Percentiles rank a stretch among this genome's conserved stretches.
These are phyloP conservation scores for Aspergillus fijiensis DNA, from an alignment of 2,329 filamentous ascomycete species.

Conservation along the genomic window DNA sequence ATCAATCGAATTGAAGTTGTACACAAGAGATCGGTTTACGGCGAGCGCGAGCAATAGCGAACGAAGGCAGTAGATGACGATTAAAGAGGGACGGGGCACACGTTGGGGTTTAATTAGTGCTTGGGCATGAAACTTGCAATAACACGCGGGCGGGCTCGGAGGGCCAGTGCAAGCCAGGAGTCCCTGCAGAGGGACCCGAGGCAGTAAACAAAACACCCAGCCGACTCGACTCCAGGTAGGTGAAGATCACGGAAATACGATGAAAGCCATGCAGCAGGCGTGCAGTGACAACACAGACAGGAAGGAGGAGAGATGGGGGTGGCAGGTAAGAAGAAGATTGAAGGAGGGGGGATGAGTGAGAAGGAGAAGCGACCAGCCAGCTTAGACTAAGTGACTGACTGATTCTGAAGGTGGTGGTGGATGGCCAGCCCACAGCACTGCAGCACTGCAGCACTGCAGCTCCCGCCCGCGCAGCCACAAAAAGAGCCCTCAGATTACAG, in stretches of 20 bases:
- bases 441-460: too few species aligned
- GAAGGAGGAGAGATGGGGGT: not conserved
- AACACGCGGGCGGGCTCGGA: conserved; percentile 7
- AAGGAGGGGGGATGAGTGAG: conserved; percentile 8
- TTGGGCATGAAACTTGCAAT: conserved; percentile 3
- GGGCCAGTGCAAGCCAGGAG: conserved; percentile 12
- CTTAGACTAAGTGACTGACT: too few species aligned
- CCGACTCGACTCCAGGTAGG: conserved; percentile 13
- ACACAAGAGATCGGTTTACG: not conserved
- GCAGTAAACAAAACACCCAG: conserved; percentile 19
- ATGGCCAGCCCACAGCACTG: conserved; percentile 5
- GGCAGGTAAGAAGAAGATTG: conserved; percentile 1
- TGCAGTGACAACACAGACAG: conserved; percentile 1
- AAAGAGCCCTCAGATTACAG: conserved; percentile 4
- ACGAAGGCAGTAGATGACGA: not conserved
- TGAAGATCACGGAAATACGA: conserved; percentile 8
- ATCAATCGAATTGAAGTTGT: not conserved
- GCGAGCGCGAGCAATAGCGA: not conserved
- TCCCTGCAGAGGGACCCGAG: conserved; percentile 12
- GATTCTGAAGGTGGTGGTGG: not conserved
- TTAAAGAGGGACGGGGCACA: conserved; percentile 3
- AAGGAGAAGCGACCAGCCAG: too few species aligned
- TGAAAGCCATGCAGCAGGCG: conserved; percentile 18
- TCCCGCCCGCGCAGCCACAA: conserved; percentile 7
- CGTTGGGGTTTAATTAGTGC: conserved; percentile 3